phyloP scores from a whole-genome alignment of 192 early-diverging fungal genomes.

The Coemansia guatemalensis region DNA sequence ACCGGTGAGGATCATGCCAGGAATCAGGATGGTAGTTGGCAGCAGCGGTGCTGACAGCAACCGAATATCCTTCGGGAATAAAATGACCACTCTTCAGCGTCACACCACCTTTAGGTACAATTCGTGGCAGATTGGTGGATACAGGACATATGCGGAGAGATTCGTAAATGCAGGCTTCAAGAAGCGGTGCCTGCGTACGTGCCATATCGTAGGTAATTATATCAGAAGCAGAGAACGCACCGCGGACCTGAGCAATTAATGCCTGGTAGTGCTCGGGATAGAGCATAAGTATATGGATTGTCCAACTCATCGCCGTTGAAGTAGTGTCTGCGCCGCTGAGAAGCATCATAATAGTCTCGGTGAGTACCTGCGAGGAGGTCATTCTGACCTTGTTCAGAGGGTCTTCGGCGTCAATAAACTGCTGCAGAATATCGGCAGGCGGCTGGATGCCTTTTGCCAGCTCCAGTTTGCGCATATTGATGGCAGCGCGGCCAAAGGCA shows the following conservation, averaged over 20 bases:
- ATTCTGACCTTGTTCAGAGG: slow-evolving; percentile 30
- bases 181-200: slow-evolving; percentile 20
- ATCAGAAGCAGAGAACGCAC: slow-evolving; percentile 12
- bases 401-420: slow-evolving; percentile 41
- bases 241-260: slow-evolving; percentile 19
- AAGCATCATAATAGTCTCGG: slow-evolving; percentile 40
- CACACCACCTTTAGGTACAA: slow-evolving; percentile 34
- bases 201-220: slow-evolving; percentile 30
- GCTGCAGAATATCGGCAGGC: slow-evolving; percentile 36
- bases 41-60: slow-evolving; percentile 27
- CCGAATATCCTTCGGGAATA: slow-evolving; percentile 28
- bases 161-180: slow-evolving; percentile 46
- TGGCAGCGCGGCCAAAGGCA: slow-evolving; percentile 18
- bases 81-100: slow-evolving; percentile 23
- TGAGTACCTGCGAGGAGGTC: slow-evolving; percentile 28
- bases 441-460: neutral
- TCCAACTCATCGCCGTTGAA: slow-evolving; percentile 30
- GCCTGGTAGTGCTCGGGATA: slow-evolving; percentile 24
- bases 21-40: slow-evolving; percentile 23
- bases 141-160: slow-evolving; percentile 42
- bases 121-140: slow-evolving; percentile 34
- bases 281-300: slow-evolving; percentile 38
- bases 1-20: slow-evolving; percentile 34
- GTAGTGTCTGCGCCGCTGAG: slow-evolving; percentile 41
- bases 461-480: slow-evolving; percentile 19